Base-by-base conservation (phyloP, 768 basidiomycete species). In the Amanita subjunquillea region DNA sequence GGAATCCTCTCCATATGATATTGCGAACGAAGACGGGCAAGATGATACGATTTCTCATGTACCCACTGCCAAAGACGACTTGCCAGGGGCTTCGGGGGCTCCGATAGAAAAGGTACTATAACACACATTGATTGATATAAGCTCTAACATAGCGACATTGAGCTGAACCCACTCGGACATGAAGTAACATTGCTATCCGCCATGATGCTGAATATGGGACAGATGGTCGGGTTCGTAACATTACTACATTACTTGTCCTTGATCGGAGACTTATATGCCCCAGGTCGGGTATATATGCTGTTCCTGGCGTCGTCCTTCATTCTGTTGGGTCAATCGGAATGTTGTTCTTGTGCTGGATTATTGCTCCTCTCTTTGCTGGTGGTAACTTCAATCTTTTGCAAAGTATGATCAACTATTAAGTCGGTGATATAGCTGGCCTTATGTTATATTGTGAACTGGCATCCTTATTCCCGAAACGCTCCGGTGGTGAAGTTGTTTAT, bases 401-500 rank as follows among this genome's bases (percentile, higher is more conserved):
- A 7, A 4, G 27, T 8, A 17, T 29, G 20, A n/a, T 41, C 29
- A n/a, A n/a, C 9, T 17, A 20, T 5, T 39, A 38, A 30, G 25
- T 27, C 12, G 42, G 25, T 48, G 15, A n/a, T 27, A 9, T 40
- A 70, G 71, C 66, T 48, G 69, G 68, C 1, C 58, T 73, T 30
- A 56, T 65, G 7, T 48, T 72, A 2, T 77, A 71, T 54, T 67
- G 67, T 25, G 76, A 78, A 59, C 62, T 73, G 7, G 74, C 73
- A 1, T 69, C 71, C 22, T 69, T 75, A 67, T 77, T 74, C 56
- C 76, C 77, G 0, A 56, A 70, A 42, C 62, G 77, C 20, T 73
- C 74, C 12, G 76, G 76, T 0, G 77, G 69, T 12, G 73, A 77
- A 57, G 75, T 77, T 10, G 76, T 72, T 3, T 77, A 71, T 50